Conservation (phyloP, 768 basidiomycete species). For the Gymnopilus dilepis region DNA sequence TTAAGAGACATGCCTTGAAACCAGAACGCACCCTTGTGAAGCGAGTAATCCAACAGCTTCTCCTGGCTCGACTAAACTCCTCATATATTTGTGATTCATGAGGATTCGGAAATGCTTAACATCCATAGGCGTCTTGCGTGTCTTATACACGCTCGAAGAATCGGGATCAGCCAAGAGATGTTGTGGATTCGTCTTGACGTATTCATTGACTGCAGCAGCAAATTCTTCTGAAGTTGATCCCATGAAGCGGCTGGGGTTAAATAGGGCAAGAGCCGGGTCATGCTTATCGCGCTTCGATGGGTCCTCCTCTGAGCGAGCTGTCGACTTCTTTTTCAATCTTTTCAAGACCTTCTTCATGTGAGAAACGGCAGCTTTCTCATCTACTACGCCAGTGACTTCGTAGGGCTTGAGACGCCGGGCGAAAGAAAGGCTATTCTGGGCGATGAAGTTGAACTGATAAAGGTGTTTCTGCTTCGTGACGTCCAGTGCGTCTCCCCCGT, state of each 20-base stretch:
- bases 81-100: constrained; percentile 93
- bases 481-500: constrained; percentile 96
- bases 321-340: constrained; percentile 71
- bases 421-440: constrained; percentile 82
- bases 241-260: constrained; percentile 78
- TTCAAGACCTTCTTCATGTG: constrained; percentile 95
- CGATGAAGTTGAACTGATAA: constrained; percentile 91
- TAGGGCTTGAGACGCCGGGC: constrained; percentile 73
- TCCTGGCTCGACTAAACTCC: constrained; percentile 93
- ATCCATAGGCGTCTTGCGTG: constrained; percentile 51
- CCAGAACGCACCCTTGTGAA: constrained; percentile 85
- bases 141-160: constrained; percentile 38
- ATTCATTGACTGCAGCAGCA: constrained; percentile 78
- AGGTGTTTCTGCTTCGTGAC: constrained; percentile 98
- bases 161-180: constrained; percentile 42
- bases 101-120: constrained; percentile 73
- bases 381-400: constrained; percentile 58
- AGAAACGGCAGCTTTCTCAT: constrained; percentile 66
- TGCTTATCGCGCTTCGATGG: constrained; percentile 62
- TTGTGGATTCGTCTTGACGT: constrained; percentile 76
- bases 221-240: constrained; percentile 95
- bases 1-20: neutral
- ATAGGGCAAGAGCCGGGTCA: constrained; percentile 75
- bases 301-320: constrained; percentile 45
- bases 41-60: constrained; percentile 98